A percentile compares a stretch with the other conserved stretches of the same genome.
Evolutionary conservation across 306 rosid species (phyloP).

Genomic region (Cajanus cajan): DNA sequence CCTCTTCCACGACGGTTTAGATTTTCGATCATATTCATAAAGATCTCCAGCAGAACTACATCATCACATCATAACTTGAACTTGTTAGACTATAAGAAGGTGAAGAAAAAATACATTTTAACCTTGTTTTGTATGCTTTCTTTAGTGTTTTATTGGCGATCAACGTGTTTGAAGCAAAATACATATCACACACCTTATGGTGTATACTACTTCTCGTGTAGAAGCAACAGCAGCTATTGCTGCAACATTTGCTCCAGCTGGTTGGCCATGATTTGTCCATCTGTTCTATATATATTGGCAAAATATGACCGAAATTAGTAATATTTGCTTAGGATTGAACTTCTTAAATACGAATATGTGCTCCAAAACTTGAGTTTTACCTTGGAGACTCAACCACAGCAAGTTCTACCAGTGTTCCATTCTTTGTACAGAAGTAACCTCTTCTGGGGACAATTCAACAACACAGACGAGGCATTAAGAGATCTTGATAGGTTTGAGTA

Average conservation of each 20-base stretch:
- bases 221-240: constrained; percentile 75
- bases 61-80: constrained; percentile 20
- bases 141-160: neutral
- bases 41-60: constrained; percentile 87
- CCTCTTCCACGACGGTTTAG: constrained; percentile 91
- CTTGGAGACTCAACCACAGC: constrained; percentile 64
- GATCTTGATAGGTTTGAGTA: constrained; percentile 11
- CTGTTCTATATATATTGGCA: constrained; percentile 65
- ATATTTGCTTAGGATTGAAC: constrained; percentile 33
- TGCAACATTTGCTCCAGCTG: constrained; percentile 90
- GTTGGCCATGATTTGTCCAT: constrained; percentile 84
- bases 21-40: constrained; percentile 72
- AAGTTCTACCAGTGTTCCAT: constrained; percentile 68
- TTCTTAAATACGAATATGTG: neutral
- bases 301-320: constrained; percentile 46
- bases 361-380: constrained; percentile 49
- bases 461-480: constrained; percentile 20
- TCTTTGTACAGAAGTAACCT: constrained; percentile 76
- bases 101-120: constrained; percentile 12
- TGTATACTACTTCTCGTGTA: constrained; percentile 70
- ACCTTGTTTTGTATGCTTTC: neutral
- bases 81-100: constrained; percentile 24
- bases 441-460: constrained; percentile 50
- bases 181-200: constrained; percentile 69
- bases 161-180: neutral